phyloP scores from a whole-genome alignment of 2,329 filamentous ascomycete species.

The Leptographium galeiforme region DNA sequence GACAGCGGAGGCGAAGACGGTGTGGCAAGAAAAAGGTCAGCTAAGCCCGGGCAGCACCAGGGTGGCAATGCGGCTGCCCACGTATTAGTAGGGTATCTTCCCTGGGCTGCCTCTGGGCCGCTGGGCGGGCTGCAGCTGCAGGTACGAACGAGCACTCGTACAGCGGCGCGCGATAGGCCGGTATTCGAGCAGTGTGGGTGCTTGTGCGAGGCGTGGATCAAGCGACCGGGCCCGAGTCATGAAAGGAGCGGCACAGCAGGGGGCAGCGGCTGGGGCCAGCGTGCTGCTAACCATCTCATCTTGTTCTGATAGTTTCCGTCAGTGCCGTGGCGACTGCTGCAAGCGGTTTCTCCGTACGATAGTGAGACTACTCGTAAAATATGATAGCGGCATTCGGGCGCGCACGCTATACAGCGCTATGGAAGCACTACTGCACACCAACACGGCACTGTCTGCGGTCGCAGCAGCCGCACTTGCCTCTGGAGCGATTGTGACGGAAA shows the following conservation, averaged over 20 bases:
- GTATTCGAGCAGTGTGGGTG: no score
- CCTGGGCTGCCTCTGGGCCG: neutral
- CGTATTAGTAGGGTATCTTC: neutral
- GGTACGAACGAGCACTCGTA: neutral
- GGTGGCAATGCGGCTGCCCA: neutral
- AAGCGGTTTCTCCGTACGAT: neutral
- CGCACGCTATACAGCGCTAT: neutral
- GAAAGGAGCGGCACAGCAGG: neutral
- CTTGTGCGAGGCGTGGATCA: no score
- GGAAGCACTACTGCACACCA: neutral
- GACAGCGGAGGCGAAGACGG: no score
- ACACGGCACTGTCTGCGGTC: neutral
- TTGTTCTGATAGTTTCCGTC: neutral
- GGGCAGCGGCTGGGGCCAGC: neutral
- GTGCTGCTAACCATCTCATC: neutral
- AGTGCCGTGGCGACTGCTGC: neutral
- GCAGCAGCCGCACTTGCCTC: neutral
- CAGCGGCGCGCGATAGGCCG: no score
- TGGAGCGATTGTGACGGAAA: neutral
- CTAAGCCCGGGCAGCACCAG: neutral
- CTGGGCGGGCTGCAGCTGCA: neutral
- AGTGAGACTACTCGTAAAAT: neutral
- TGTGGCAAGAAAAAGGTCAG: no score
- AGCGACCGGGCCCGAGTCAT: no score
- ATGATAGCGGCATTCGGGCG: neutral